Conservation (phyloP, 2,329 filamentous ascomycete genomes). For the Parastagonospora avenae region DNA sequence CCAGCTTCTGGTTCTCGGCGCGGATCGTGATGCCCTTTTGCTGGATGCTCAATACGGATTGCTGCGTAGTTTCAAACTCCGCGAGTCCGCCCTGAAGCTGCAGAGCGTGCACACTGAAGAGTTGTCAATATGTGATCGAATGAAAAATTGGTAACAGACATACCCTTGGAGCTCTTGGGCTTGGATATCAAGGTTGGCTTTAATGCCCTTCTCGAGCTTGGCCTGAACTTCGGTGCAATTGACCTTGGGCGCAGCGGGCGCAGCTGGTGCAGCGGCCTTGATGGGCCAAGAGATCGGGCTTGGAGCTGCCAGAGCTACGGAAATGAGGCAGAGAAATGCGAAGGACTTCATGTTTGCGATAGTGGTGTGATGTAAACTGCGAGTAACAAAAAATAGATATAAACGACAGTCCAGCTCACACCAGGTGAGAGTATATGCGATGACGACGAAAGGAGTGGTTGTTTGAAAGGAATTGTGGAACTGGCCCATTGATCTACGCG, state of each 20-base stretch:
- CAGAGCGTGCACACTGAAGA: constrained; percentile 11
- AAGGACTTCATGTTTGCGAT: constrained; percentile 11
- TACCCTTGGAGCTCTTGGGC: constrained; percentile 25
- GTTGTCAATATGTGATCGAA: too few relatives aligned
- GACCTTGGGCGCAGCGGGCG: neutral
- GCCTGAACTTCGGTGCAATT: neutral
- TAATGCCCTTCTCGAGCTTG: constrained; percentile 20
- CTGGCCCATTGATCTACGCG: neutral
- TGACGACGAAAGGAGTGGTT: neutral
- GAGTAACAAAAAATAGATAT: neutral
- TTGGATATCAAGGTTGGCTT: constrained; percentile 28
- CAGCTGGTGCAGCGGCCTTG: constrained; percentile 1
- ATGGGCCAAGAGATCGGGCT: too few relatives aligned
- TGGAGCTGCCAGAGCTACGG: too few relatives aligned
- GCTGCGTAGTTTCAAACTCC: constrained; percentile 11
- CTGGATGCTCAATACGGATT: constrained; percentile 15
- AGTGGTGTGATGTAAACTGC: neutral
- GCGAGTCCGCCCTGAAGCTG: neutral
- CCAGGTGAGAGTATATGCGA: neutral
- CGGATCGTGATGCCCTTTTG: constrained; percentile 24
- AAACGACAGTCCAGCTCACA: neutral
- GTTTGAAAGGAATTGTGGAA: too few relatives aligned
- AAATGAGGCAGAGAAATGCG: constrained; percentile 2
- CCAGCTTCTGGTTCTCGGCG: constrained; percentile 24
- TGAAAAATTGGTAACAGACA: neutral